Base-by-base conservation (phyloP, 2,329 filamentous ascomycete genomes). In the Penicillium sp. region DNA sequence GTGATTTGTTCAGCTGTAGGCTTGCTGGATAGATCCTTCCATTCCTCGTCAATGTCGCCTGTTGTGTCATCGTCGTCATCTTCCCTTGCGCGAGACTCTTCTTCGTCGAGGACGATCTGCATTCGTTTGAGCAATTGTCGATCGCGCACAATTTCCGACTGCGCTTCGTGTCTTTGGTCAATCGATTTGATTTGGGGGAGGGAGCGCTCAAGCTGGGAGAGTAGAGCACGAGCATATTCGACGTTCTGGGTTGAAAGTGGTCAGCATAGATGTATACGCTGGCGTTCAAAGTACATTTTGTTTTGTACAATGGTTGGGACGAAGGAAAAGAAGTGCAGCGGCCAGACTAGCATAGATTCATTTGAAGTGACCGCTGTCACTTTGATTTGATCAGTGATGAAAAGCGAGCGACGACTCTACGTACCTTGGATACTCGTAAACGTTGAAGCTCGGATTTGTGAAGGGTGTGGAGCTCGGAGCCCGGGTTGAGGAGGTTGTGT, bases 181-280 rank as follows among this genome's bases (percentile, higher is more conserved):
- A 64, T 62, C 0, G 66, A 62, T 53, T 73, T 73, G 25, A 73
- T 62, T 33, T 62, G 54, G 12, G 70, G 65, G 24, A 73, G 63
- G 18, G 59, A 65, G 28, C 66, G 66, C 52, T 74, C 72, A 28
- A 75, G 58, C 36, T 68, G 62, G 34, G 69, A 59, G 25, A 74
- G 66, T 36, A 69, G 59, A 33, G 64, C 66, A 41, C 70, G 70
- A 27, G 71, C 71, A 47, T 74, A 72, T 57, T 74, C 72, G 43
- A 74, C 60, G 54, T 74, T 74, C 67, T 73, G 53, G 36, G 25
- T 9, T 5, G 28, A 9, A 7, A 34, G 24, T n/a, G 32, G 12
- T 3, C 4, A 8, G 9, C 13, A 18, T 28, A 18, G 13, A 7
- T 26, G 13, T 18, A 2, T 12, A 32, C 7, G 4, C 4, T 27